A percentile compares a stretch with the other conserved stretches of the same genome.
Evolutionary conservation across 1,284 basidiomycete species (phyloP).

Genomic region (Trichosporon asahii): DNA sequence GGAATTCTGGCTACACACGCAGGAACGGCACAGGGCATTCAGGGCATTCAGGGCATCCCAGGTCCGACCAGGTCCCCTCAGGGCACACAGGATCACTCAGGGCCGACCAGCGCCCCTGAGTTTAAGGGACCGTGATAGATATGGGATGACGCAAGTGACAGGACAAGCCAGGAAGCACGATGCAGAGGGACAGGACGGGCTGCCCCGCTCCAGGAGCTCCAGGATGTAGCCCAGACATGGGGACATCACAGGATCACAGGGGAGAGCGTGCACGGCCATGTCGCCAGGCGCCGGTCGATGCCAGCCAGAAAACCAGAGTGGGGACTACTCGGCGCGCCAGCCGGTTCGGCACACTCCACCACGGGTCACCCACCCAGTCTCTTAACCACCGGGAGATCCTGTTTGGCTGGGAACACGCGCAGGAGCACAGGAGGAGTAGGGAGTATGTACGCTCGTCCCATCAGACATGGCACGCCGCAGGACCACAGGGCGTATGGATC

Average conservation of each 20-base stretch:
- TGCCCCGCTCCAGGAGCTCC: too few species aligned
- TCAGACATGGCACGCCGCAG: not conserved
- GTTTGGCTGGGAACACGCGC: not conserved
- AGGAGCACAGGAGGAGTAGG: not conserved
- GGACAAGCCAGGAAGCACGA: not conserved
- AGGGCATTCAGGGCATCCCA: not conserved
- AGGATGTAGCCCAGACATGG: not conserved
- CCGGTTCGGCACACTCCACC: not conserved
- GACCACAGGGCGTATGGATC: not conserved
- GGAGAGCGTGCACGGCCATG: not conserved
- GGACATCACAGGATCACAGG: too few species aligned
- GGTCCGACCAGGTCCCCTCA: not conserved
- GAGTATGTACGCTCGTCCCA: not conserved
- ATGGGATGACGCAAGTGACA: slow-evolving; percentile 4
- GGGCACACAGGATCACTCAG: not conserved
- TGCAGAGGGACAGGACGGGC: too few species aligned
- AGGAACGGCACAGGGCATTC: not conserved
- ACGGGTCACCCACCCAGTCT: not conserved
- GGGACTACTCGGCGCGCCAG: not conserved
- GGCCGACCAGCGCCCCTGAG: not conserved
- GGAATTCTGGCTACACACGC: not conserved
- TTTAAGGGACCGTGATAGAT: not conserved
- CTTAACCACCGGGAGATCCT: not conserved
- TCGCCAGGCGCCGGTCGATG: too few species aligned
- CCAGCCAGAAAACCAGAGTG: not conserved